Conservation (phyloP, 1,139 yeast species). For the Scheffersomyces cryptocercus region DNA sequence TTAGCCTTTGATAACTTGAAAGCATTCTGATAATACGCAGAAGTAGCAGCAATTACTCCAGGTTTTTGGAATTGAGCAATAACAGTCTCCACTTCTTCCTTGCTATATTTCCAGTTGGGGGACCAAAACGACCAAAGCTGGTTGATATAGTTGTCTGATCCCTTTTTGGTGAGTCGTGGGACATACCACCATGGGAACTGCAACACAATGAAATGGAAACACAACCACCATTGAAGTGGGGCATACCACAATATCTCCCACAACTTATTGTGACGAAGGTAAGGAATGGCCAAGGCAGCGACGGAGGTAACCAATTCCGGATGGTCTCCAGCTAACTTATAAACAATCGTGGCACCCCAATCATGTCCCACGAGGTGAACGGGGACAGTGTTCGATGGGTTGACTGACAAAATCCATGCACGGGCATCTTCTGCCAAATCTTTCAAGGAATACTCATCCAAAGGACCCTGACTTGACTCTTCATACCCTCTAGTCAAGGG, state of each 20-base stretch:
- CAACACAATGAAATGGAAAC: constrained; percentile 46
- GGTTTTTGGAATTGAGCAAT: constrained; percentile 25
- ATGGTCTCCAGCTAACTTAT: constrained; percentile 34
- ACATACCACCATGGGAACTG: constrained; percentile 30
- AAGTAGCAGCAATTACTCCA: constrained; percentile 36
- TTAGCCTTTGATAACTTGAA: constrained; percentile 24
- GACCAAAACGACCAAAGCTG: constrained; percentile 44
- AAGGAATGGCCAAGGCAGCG: constrained; percentile 44
- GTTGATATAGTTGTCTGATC: constrained; percentile 29
- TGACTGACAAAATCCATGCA: constrained; percentile 32
- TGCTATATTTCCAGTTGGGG: constrained; percentile 36
- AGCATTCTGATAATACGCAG: constrained; percentile 44
- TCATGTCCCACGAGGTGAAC: constrained; percentile 48
- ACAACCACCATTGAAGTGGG: constrained; percentile 38
- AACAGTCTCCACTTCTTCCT: constrained; percentile 30
- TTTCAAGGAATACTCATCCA: constrained; percentile 25
- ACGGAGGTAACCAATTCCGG: constrained; percentile 40
- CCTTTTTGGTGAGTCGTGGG: constrained; percentile 17
- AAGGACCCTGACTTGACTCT: constrained; percentile 30
- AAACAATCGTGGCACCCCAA: constrained; percentile 47
- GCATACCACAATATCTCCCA: constrained; percentile 31
- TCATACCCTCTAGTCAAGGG: constrained; percentile 47
- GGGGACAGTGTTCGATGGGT: constrained; percentile 21
- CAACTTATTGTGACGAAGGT: constrained; percentile 25
- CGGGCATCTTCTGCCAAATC: constrained; percentile 38